Evolutionary conservation across 495 filamentous ascomycete species (phyloP).

Genomic region (Penicillium daleae): DNA sequence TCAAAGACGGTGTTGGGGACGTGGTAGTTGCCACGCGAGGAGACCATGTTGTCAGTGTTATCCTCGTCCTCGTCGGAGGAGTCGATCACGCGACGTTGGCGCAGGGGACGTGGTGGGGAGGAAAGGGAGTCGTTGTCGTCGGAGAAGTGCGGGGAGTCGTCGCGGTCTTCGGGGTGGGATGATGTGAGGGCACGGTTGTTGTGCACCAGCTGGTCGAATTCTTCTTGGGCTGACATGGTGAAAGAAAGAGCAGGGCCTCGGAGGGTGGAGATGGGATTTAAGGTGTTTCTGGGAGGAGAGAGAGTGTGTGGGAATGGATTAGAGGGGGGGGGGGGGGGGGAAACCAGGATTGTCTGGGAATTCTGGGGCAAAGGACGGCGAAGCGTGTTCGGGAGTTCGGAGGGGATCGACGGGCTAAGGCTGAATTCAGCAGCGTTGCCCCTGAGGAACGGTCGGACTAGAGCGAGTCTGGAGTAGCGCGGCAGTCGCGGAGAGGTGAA

Average conservation of each 20-base stretch:
- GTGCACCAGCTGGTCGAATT: conserved; percentile 75
- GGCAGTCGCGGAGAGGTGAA: neutral
- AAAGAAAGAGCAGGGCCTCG: conserved; percentile 19
- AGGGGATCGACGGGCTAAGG: conserved; percentile 1
- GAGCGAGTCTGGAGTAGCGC: conserved; percentile 7
- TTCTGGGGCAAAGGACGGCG: conserved; percentile 2
- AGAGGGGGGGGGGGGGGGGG: neutral
- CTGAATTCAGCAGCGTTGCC: neutral
- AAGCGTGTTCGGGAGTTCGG: neutral
- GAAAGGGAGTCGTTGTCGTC: conserved; percentile 57
- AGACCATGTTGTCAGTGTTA: conserved; percentile 44
- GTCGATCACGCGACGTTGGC: conserved; percentile 44
- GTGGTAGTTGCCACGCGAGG: conserved; percentile 49
- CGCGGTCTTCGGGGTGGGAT: conserved; percentile 63
- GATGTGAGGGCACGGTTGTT: conserved; percentile 51
- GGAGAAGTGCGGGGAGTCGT: conserved; percentile 54
- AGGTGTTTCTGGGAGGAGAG: neutral
- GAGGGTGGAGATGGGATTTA: conserved; percentile 22
- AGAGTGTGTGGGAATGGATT: neutral
- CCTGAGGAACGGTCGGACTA: conserved; percentile 1
- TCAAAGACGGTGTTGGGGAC: conserved; percentile 68
- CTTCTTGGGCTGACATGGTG: conserved; percentile 79
- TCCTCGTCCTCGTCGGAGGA: conserved; percentile 53
- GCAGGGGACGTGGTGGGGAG: conserved; percentile 58
- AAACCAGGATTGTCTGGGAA: neutral